Base-by-base conservation (phyloP, 129 eudicot species). In the Flaveria linearis region DNA sequence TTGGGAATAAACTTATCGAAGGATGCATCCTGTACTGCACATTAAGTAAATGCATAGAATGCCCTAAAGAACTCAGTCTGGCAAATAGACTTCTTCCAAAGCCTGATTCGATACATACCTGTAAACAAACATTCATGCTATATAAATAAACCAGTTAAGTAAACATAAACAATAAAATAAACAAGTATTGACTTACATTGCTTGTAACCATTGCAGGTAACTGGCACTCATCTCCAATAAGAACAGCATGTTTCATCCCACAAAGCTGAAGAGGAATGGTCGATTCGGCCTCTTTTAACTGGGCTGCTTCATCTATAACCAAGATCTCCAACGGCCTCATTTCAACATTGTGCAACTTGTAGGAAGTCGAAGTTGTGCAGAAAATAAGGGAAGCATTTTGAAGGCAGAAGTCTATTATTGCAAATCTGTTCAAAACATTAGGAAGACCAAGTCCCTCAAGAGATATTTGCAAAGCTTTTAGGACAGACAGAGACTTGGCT, bases 301-400 rank as follows among this genome's bases (percentile, higher is more conserved):
- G 90, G 9, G 90, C 85, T 16, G 90, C 90, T 77, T 86, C 90
- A 49, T 86, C 90, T 22, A 86, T 80, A 20, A 86, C 79, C 75
- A 86, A 50, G 14, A 88, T 26, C 49, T 71, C 62, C 23, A 75
- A 26, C 6, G 84, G 84, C 17, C 83, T 50, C 82, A 82, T 82
- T 53, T 69, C 51, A 5, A 76, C 71, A 3, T 8, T 30, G 60
- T 83, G 88, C 71, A 89, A 73, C 75, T 83, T 85, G 70, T 67
- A 89, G 1, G 96, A 81, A 60, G 77, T 81, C 45, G 96, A 89
- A 30, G 84, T 80, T 4, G 90, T 89, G 76, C 92, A 89, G 58
- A 89, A 86, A 43, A 90, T 65, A 20, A 86, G 64, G 8, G 87
- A 88, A 72, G 94, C 97, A 20, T 42, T 75, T 71, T 83, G 65